Percentiles rank a stretch among this genome's conserved stretches.
Evolutionary conservation across 768 basidiomycete genomes (phyloP).

Genomic region (Floccularia luteovirens): DNA sequence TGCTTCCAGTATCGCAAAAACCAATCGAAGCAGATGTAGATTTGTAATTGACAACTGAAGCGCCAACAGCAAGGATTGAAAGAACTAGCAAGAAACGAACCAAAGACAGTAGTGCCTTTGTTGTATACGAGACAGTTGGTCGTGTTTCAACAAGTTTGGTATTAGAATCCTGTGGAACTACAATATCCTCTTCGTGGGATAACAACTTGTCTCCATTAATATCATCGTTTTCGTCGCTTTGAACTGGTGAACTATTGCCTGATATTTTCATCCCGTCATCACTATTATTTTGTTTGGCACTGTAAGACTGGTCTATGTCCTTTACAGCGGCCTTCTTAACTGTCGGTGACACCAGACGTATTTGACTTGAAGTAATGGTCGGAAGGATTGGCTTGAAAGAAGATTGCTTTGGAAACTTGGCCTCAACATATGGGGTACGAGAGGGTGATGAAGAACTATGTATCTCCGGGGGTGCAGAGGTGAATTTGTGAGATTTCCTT

Average conservation of each 20-base stretch:
- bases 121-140: too few relatives aligned
- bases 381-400: background rate
- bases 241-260: too few relatives aligned
- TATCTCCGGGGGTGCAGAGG: conserved; percentile 61
- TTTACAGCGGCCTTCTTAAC: background rate
- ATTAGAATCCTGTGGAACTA: too few relatives aligned
- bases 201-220: too few relatives aligned
- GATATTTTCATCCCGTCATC: too few relatives aligned
- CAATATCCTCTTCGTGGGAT: too few relatives aligned
- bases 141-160: too few relatives aligned
- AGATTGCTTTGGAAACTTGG: conserved; percentile 26
- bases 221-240: too few relatives aligned
- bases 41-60: conserved; percentile 35
- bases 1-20: conserved; percentile 61
- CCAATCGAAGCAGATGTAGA: conserved; percentile 63
- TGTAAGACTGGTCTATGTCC: too few relatives aligned
- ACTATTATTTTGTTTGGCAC: too few relatives aligned
- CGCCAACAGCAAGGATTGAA: background rate
- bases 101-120: too few relatives aligned
- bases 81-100: background rate
- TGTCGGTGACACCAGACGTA: background rate
- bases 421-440: conserved; percentile 50
- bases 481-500: conserved; percentile 58
- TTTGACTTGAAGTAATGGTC: background rate
- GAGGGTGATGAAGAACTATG: conserved; percentile 25